Percentiles rank a stretch among this genome's conserved stretches.
phyloP scores from a whole-genome alignment of 75 land plant species.

The Cunninghamia lanceolata region DNA sequence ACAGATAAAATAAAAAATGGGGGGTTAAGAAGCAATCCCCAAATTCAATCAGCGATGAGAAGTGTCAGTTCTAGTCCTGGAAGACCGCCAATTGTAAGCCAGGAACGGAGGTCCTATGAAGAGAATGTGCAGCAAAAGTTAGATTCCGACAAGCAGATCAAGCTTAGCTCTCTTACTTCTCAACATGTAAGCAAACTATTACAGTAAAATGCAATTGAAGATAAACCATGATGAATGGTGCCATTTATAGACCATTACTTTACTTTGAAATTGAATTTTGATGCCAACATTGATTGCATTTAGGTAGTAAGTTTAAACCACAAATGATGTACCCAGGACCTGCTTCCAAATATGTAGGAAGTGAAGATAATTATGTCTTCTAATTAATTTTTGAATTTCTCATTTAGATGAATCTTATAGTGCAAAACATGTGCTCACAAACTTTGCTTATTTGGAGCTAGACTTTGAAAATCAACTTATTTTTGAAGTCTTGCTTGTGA shows the following conservation, averaged over 20 bases:
- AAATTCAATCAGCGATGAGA: background rate
- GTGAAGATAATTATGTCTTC: background rate
- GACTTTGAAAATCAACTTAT: background rate
- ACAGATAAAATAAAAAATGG: background rate
- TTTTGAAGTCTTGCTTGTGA: background rate
- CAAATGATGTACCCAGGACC: background rate
- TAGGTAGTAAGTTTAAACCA: background rate
- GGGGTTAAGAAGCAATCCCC: background rate
- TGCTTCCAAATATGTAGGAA: background rate
- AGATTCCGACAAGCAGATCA: conserved; percentile 21
- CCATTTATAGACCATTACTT: background rate
- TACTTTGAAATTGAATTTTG: background rate
- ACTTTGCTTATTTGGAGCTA: background rate
- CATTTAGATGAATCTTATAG: background rate
- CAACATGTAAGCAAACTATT: conserved; percentile 1
- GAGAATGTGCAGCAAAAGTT: background rate
- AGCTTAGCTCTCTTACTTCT: background rate
- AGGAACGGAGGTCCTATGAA: background rate
- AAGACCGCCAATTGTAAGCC: conserved; percentile 20
- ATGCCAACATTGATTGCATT: background rate
- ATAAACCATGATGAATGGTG: background rate
- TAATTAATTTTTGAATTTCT: background rate
- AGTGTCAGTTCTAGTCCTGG: conserved; percentile 17
- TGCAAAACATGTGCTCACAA: background rate
- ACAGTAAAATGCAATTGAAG: background rate